Conservation (phyloP, 2,329 filamentous ascomycete genomes). For the Beauveria sp. region DNA sequence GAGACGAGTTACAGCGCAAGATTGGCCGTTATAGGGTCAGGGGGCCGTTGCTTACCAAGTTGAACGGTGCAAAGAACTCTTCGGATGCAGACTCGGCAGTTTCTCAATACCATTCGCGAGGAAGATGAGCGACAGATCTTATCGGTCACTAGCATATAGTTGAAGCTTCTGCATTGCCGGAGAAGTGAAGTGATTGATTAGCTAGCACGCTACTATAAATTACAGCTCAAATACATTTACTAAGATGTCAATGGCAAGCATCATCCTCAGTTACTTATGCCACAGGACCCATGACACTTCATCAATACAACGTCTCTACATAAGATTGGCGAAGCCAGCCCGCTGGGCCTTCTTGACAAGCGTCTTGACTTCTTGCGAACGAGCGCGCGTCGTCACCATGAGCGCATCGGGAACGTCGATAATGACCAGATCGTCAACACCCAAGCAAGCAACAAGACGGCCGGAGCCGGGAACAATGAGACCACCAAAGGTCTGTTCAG, state of each 20-base stretch:
- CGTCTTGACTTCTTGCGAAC: slow-evolving; percentile 21
- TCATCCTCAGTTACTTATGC: slow-evolving; percentile 4
- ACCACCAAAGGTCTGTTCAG: slow-evolving; percentile 20
- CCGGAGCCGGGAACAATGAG: slow-evolving; percentile 20
- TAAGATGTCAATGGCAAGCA: slow-evolving; percentile 1
- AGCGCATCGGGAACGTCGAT: slow-evolving; percentile 21
- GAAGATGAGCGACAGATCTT: no score
- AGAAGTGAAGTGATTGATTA: slow-evolving; percentile 12
- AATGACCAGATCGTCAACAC: slow-evolving; percentile 21
- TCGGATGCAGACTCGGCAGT: no score
- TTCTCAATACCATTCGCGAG: no score
- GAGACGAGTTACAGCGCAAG: no score
- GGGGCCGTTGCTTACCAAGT: no score
- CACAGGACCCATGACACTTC: slow-evolving; percentile 2
- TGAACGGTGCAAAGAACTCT: no score
- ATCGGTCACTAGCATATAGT: neutral
- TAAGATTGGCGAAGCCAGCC: slow-evolving; percentile 17
- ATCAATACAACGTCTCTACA: slow-evolving; percentile 14
- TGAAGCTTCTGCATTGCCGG: neutral
- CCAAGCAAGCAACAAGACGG: slow-evolving; percentile 19
- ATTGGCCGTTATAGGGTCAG: no score
- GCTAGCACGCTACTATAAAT: slow-evolving; percentile 12
- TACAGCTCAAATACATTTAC: slow-evolving; percentile 10
- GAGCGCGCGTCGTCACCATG: slow-evolving; percentile 21
- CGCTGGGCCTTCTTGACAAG: slow-evolving; percentile 20